phyloP scores from a whole-genome alignment of 2,329 filamentous ascomycete species.

The Beauveria brongniartii region DNA sequence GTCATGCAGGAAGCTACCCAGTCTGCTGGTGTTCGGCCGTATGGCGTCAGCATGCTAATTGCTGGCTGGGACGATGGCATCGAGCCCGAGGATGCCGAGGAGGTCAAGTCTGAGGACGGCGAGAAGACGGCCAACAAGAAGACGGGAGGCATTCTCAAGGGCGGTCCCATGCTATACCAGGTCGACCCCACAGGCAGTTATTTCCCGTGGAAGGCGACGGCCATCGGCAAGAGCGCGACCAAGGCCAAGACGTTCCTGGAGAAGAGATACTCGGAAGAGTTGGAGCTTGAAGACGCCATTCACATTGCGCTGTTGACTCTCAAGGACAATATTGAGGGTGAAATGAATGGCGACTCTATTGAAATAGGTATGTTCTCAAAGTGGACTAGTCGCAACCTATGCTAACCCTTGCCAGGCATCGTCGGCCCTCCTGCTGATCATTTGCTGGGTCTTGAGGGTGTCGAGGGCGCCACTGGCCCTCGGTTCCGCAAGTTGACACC shows the following conservation, averaged over 20 bases:
- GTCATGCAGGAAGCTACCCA: conserved; percentile 99
- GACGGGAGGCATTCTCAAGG: conserved; percentile 92
- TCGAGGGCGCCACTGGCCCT: conserved; percentile 75
- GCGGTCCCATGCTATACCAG: conserved; percentile 95
- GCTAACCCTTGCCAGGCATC: conserved; percentile 56
- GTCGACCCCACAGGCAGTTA: conserved; percentile 98
- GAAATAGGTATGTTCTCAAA: conserved; percentile 65
- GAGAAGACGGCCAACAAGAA: conserved; percentile 74
- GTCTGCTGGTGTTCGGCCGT: conserved; percentile 92
- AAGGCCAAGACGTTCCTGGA: conserved; percentile 98
- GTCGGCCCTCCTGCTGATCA: conserved; percentile 92
- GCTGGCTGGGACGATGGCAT: conserved; percentile 98
- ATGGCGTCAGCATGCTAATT: conserved; percentile 90
- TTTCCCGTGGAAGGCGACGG: conserved; percentile 98
- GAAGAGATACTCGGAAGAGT: conserved; percentile 95
- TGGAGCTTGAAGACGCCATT: conserved; percentile 96
- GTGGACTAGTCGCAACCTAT: neutral
- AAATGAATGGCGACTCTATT: conserved; percentile 98
- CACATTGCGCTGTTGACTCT: conserved; percentile 95
- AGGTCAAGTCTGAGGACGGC: conserved; percentile 46
- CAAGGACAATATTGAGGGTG: conserved; percentile 98
- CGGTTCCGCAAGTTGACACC: conserved; percentile 91
- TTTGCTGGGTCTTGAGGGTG: conserved; percentile 82
- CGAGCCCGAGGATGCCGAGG: conserved; percentile 69
- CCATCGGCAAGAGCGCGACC: conserved; percentile 96